A percentile compares a stretch with the other conserved stretches of the same genome.
Conservation (phyloP, 495 filamentous ascomycete genomes). For the Mytilinidion resinicola region DNA sequence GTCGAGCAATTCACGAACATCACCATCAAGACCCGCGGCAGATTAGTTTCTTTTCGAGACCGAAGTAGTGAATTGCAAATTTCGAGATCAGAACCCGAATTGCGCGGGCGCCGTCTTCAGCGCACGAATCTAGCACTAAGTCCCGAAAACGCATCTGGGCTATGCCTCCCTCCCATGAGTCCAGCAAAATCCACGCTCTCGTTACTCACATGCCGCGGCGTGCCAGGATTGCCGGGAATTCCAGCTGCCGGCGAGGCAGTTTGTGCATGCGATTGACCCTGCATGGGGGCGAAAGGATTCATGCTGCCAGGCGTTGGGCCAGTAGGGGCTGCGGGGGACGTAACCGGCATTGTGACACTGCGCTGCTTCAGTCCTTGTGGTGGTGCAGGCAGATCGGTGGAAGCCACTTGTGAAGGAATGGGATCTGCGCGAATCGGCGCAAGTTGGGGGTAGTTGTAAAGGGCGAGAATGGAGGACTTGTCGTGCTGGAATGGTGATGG, state of each 20-base stretch:
- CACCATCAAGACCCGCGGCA: no score
- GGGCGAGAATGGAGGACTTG: conserved; percentile 78
- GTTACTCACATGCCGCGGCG: conserved; percentile 61
- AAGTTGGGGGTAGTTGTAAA: conserved; percentile 77
- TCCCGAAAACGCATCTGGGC: conserved; percentile 94
- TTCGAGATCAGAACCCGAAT: no score
- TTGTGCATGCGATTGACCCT: conserved; percentile 29
- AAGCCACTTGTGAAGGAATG: conserved; percentile 23
- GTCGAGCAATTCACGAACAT: no score
- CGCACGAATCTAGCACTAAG: conserved; percentile 59
- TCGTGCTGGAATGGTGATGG: conserved; percentile 52
- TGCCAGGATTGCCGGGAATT: not conserved
- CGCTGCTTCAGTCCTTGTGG: conserved; percentile 33
- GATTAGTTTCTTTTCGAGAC: no score
- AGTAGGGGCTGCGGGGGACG: conserved; percentile 7
- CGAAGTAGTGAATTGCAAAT: no score
- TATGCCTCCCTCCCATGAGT: conserved; percentile 73
- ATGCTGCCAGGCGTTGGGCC: conserved; percentile 20
- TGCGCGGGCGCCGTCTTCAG: not conserved
- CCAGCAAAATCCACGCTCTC: conserved; percentile 78
- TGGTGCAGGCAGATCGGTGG: not conserved
- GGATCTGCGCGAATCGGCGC: conserved; percentile 43
- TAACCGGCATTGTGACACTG: conserved; percentile 37
- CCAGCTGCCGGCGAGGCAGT: conserved; percentile 5
- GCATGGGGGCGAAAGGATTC: conserved; percentile 33